Evolutionary conservation across 2,329 filamentous ascomycete genomes (phyloP), one percentile per base, ranked within the genome.

Genomic region (Sphaerostilbella broomeana): DNA sequence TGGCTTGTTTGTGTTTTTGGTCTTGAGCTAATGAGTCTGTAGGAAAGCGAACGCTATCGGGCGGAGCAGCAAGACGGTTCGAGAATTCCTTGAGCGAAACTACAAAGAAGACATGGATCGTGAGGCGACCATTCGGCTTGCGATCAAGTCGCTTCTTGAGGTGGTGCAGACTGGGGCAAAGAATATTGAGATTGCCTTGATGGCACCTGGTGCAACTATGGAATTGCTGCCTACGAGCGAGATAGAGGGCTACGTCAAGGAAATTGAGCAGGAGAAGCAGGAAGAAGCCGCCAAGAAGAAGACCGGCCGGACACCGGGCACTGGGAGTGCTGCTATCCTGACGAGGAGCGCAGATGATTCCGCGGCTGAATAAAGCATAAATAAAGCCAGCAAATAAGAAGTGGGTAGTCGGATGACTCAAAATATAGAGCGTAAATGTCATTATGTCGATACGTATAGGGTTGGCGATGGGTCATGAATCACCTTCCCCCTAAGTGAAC

Each of bases 41-140:
- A 97, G 92, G 92, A 97, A 98, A 76, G 94, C 92, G 56, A 98
- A 98, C 60, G 92, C 92, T 42, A 98, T 98, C 58, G 92, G 92
- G 43, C 84, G 92, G 58, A 97, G 90, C 38, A 95, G 87, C 77
- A 98, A 98, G 77, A 98, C 92, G 8, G 92, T 98, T 42, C 86
- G 92, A 57, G 92, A 98, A 63, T 98, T 98, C 68, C 79, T 98
- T 51, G 92, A 98, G 70, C 83, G 94, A 61, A 95, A 98, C 70
- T 94, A 98, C 77, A 94, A 95, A 73, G 87, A 94, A 56, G 86
- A 86, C 47, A 95, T 98, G 89, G 86, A 95, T 62, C 81, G 89
- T 48, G 88, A 95, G 68, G 83, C 87, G 55, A 97, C 94, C 28
- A 94, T 98, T 63, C 88, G 94, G 61, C 74, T 98, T 54, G 92